Base-by-base conservation (phyloP, 208 protist species). In the Perkinsela sp. region DNA sequence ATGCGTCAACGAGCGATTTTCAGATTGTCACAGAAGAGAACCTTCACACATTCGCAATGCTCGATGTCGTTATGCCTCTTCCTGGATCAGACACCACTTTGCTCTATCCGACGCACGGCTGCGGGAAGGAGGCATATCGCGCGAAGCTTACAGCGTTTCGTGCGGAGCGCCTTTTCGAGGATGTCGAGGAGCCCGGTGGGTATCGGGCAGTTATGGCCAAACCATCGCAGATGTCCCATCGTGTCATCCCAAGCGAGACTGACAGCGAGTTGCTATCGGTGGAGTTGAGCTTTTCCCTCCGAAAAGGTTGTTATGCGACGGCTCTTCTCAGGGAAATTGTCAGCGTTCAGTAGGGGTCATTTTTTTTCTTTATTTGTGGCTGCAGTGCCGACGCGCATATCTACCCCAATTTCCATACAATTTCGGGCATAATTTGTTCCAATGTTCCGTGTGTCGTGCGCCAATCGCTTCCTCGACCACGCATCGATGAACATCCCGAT, bases 61-160 rank as follows among this genome's bases (percentile, higher is more conserved):
- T 30, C 15, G 90, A 95, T 73, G 78, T 96, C 1, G 66, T 95
- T 28, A 76, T 95, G 65, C 80, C 91, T 0, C 70, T 95, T 1
- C 91, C 90, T 2, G 93, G 93, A 1, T 78, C 78, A 16, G 81
- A 89, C 67, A 57, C 65, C 67, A 70, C 79, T 29, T 75, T 95
- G 29, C 31, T 75, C 30, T 93, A 86, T 68, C 93, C 93, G 0
- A 28, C 32, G 0, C 69, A 78, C 16, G 30, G 28, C 28, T 89
- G 79, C 68, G 72, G 75, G 1, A 72, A 70, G 29, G 74, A 74
- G 0, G 74, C 76, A 66, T 95, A 94, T 74, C 32, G 67, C 1
- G 70, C 66, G n/a, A 32, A 73, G 1, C 31, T 84, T 48, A 65
- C 30, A 22, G 16, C 57, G 48, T 1, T 78, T 31, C 68, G 69